Conservation (phyloP, 768 basidiomycete species). For the Boletus edulis region DNA sequence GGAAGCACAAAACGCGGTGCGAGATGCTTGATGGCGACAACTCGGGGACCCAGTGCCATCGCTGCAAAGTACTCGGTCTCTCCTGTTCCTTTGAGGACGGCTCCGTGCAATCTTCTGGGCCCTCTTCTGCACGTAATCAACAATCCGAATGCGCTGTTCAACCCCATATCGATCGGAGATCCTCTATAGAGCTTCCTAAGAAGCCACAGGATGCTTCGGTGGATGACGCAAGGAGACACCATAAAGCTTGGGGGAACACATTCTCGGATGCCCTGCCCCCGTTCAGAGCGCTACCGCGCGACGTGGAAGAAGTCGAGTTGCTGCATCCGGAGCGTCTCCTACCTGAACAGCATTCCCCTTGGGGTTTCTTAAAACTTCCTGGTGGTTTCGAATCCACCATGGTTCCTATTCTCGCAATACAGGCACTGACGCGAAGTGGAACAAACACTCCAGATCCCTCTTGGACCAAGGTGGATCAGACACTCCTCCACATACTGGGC, state of each 20-base stretch:
- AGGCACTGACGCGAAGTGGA: constrained; percentile 35
- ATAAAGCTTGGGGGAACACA: constrained; percentile 22
- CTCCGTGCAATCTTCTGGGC: constrained; percentile 12
- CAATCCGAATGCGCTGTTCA: constrained; percentile 21
- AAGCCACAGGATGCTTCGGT: constrained; percentile 15
- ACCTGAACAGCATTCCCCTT: constrained; percentile 33
- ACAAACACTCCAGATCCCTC: constrained; percentile 21
- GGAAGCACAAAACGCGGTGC: constrained; percentile 50
- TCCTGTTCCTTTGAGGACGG: constrained; percentile 45
- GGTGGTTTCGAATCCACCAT: constrained; percentile 43
- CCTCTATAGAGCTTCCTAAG: constrained; percentile 21
- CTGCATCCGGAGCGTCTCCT: constrained; percentile 36
- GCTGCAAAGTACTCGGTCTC: constrained; percentile 47
- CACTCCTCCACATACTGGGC: constrained; percentile 33
- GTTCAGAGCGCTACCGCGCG: constrained; percentile 16
- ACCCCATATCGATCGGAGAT: constrained; percentile 20
- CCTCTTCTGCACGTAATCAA: constrained; percentile 18
- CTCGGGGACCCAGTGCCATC: constrained; percentile 41
- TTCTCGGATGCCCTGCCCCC: constrained; percentile 12
- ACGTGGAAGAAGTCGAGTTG: constrained; percentile 29
- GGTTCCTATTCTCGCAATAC: constrained; percentile 46
- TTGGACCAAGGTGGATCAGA: constrained; percentile 23
- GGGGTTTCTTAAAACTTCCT: constrained; percentile 39
- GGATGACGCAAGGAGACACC: constrained; percentile 23
- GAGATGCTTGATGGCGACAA: constrained; percentile 45